A percentile compares a stretch with the other conserved stretches of the same genome.
Evolutionary conservation across 345 rosid genomes (phyloP).

Genomic region (Diplotaxis tenuifolia): DNA sequence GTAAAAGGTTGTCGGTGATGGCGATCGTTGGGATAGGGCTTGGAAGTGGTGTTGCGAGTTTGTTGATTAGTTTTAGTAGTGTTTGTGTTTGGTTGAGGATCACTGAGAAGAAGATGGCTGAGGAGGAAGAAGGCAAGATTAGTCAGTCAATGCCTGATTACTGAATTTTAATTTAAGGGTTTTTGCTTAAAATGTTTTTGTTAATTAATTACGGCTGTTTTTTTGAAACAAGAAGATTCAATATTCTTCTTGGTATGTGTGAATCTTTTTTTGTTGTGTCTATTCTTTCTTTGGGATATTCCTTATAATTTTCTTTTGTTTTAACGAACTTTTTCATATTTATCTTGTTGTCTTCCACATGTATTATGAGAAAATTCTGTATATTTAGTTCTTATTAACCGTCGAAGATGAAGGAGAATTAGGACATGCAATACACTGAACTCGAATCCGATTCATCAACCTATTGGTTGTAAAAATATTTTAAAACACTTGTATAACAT

Average conservation of each 20-base stretch:
- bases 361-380: no score
- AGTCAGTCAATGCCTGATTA: slow-evolving; percentile 86
- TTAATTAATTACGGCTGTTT: neutral
- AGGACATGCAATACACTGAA: no score
- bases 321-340: neutral
- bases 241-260: slow-evolving; percentile 10
- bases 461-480: no score
- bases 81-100: slow-evolving; percentile 88
- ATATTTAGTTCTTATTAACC: no score
- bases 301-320: no score
- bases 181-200: neutral
- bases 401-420: no score
- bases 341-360: neutral
- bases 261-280: neutral
- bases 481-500: no score
- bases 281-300: neutral
- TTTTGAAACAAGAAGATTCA: neutral
- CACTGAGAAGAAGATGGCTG: slow-evolving; percentile 68
- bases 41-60: slow-evolving; percentile 91
- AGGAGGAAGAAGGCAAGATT: slow-evolving; percentile 80
- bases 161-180: slow-evolving; percentile 8
- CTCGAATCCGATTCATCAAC: no score
- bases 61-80: slow-evolving; percentile 82
- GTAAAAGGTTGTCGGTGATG: slow-evolving; percentile 64
- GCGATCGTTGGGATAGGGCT: slow-evolving; percentile 95